phyloP scores from a whole-genome alignment of 2,329 filamentous ascomycete genomes.

The Alternaria alternata region DNA sequence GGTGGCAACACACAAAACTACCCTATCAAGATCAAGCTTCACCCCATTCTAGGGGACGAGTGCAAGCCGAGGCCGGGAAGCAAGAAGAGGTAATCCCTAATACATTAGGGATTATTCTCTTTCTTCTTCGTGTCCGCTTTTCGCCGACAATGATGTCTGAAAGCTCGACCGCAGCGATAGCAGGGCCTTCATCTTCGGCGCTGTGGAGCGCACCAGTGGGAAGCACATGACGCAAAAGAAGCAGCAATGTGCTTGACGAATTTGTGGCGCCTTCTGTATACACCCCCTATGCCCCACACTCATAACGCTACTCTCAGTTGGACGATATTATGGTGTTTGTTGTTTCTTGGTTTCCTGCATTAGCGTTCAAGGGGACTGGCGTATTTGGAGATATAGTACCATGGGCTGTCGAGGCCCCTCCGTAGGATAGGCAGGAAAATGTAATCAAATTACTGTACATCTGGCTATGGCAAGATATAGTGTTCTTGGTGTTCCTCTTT shows the following conservation, averaged over 20 bases:
- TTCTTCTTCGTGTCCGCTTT: not conserved
- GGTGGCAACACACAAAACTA: conserved; percentile 74
- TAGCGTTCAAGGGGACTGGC: conserved; percentile 6
- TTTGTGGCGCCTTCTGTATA: not conserved
- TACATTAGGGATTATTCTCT: not conserved
- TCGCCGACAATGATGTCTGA: not conserved
- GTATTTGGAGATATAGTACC: conserved; percentile 3
- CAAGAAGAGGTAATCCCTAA: conserved; percentile 54
- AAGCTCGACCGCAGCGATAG: not conserved
- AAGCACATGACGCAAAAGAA: not conserved
- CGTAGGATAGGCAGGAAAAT: conserved; percentile 4
- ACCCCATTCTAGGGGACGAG: conserved; percentile 58
- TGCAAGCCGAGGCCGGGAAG: conserved; percentile 59
- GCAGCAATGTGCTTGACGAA: not conserved
- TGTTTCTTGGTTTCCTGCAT: conserved; percentile 5
- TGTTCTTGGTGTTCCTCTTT: not conserved
- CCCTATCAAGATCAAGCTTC: conserved; percentile 61
- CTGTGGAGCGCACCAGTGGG: not conserved
- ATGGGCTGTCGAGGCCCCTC: not conserved
- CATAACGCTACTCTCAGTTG: not conserved
- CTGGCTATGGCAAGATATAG: not conserved
- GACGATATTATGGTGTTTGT: conserved; percentile 3
- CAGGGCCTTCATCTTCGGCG: not conserved
- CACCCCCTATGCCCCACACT: not conserved
- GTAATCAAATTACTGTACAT: not conserved